Evolutionary conservation across 179 eudicot species (phyloP).

Genomic region (Spinacia oleracea): DNA sequence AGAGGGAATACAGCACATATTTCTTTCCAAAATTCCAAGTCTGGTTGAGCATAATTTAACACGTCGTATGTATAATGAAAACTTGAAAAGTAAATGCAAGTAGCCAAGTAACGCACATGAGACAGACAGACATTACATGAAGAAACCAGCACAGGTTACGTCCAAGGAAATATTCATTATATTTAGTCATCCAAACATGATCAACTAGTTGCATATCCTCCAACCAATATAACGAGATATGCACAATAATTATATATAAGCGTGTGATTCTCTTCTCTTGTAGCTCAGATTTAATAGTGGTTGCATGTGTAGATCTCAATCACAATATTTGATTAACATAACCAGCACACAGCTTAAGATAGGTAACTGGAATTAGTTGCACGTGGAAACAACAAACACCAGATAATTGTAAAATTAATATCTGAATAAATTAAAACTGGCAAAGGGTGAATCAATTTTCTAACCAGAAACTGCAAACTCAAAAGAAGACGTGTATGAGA

Average conservation of each 20-base stretch:
- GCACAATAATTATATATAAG: not conserved
- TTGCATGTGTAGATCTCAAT: not conserved
- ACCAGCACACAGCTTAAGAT: not conserved
- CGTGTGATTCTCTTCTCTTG: constrained; percentile 1
- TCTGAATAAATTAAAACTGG: not conserved
- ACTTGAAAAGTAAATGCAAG: too few relatives aligned
- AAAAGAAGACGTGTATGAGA: not conserved
- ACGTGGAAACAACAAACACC: not conserved
- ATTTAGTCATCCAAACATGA: not conserved
- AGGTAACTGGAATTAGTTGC: not conserved
- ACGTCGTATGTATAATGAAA: too few relatives aligned
- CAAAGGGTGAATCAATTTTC: not conserved
- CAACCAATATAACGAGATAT: not conserved
- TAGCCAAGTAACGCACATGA: not conserved
- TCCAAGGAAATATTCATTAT: not conserved
- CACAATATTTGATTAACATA: not conserved
- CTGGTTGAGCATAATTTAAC: too few relatives aligned
- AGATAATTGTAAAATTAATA: not conserved
- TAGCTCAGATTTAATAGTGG: not conserved
- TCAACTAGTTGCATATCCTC: not conserved
- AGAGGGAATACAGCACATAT: not conserved
- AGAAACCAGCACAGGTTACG: not conserved
- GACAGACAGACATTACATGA: not conserved
- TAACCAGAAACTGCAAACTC: not conserved
- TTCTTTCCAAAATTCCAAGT: not conserved